Evolutionary conservation across 441 rosid genomes (phyloP).

Genomic region (Gossypium aridum): DNA sequence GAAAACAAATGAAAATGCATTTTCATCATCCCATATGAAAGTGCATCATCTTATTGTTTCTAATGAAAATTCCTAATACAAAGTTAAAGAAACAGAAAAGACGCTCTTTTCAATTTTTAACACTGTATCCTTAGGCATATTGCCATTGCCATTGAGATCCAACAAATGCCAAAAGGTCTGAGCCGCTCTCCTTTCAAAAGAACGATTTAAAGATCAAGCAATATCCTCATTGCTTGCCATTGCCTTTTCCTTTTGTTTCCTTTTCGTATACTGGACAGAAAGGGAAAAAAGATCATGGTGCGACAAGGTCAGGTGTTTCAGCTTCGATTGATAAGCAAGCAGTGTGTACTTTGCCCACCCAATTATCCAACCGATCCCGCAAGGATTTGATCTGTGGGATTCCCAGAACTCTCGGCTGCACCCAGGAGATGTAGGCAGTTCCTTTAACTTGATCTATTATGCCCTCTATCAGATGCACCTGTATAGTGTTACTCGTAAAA

Average conservation of each 20-base stretch:
- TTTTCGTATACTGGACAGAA: background rate
- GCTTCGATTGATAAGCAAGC: background rate
- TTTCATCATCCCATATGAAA: background rate
- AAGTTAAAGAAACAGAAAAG: background rate
- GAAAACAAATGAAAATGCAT: too few species aligned
- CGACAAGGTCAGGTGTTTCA: background rate
- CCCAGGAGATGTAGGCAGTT: constrained; percentile 85
- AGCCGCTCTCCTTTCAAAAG: too few species aligned
- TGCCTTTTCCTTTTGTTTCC: background rate
- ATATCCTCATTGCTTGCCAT: background rate
- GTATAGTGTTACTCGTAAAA: constrained; percentile 1
- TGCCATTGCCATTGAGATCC: too few species aligned
- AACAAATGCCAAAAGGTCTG: too few species aligned
- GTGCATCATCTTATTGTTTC: background rate
- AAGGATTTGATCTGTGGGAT: constrained; percentile 72
- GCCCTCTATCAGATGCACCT: constrained; percentile 86
- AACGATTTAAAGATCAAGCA: too few species aligned
- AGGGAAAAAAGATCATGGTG: background rate
- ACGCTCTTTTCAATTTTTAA: too few species aligned
- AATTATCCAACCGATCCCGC: constrained; percentile 32
- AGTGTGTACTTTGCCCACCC: too few species aligned
- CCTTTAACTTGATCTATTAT: constrained; percentile 85
- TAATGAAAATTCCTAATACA: background rate
- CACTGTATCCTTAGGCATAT: too few species aligned
- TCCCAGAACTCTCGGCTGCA: constrained; percentile 91